Conservation (phyloP, 176 grass and related monocot genomes). For the Cenchrus americanus region DNA sequence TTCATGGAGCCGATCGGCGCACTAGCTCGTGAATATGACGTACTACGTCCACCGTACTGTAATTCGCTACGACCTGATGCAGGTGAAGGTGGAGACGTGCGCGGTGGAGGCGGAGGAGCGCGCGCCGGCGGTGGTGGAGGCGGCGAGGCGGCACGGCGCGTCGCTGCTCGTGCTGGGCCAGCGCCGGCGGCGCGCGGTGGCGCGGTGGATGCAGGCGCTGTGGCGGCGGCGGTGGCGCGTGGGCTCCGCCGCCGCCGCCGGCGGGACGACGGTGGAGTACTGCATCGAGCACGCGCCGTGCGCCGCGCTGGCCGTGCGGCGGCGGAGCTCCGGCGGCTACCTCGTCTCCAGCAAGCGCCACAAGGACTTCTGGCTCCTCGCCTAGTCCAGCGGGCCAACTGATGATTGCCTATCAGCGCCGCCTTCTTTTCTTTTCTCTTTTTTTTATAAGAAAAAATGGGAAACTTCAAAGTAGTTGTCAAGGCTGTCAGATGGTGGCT, state of each 20-base stretch:
- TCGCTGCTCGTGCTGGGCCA: slow-evolving; percentile 74
- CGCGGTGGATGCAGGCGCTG: slow-evolving; percentile 35
- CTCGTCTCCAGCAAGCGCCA: slow-evolving; percentile 63
- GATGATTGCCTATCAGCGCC: background rate
- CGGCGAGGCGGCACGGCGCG: slow-evolving; percentile 52
- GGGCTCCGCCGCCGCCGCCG: background rate
- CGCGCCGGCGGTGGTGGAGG: slow-evolving; percentile 69
- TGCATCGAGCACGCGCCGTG: slow-evolving; percentile 88
- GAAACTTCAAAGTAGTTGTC: background rate
- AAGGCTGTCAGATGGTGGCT: background rate
- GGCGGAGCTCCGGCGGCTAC: slow-evolving; percentile 66
- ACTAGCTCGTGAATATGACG: too few relatives aligned
- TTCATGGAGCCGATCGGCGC: background rate
- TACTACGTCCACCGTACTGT: background rate
- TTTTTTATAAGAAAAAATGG: background rate
- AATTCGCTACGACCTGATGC: background rate
- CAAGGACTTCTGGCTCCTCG: slow-evolving; percentile 69
- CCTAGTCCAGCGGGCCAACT: background rate
- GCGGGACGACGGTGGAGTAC: slow-evolving; percentile 40
- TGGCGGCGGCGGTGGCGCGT: slow-evolving; percentile 31
- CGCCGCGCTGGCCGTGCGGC: slow-evolving; percentile 60
- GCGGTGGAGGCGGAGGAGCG: slow-evolving; percentile 58
- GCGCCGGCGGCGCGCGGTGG: slow-evolving; percentile 29
- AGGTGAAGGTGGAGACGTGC: slow-evolving; percentile 63
- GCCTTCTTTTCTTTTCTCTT: background rate